Evolutionary conservation across 1,139 yeast genomes (phyloP), one percentile per base, ranked within the genome.

Genomic region (Yamadazyma trypodendri): DNA sequence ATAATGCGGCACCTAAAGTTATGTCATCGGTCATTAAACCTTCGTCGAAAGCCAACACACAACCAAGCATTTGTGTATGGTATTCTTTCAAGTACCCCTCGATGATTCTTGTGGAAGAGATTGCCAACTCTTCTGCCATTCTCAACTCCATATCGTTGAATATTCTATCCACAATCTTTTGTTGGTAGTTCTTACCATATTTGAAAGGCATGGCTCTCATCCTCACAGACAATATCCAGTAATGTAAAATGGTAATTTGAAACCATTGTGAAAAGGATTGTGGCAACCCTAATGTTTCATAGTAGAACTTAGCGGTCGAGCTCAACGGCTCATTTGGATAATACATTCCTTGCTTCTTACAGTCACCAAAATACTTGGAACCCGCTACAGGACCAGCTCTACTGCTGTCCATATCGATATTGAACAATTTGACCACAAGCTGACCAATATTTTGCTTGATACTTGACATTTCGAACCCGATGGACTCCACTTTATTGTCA

Each of bases 321-420:
- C 82, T 74, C 31, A 83, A 62, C 32, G 79, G 81, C 56, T 83
- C 92, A 46, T 82, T 72, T 13, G 84, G 86, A 46, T 78, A 84
- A 56, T 78, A 84, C 52, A 86, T 65, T 13, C 89, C 95, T 64
- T 86, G 97, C 36, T 72, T 77, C 59, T 88, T 89, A 65, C 97
- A 89, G 61, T 85, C 81, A 35, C 85, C 90, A 55, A 85, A 85
- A 63, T 89, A 92, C 37, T 77, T 72, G 4, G 92, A 84, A 3
- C 97, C 97, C 2, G 96, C 96, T 46, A 92, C 84, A 1, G 97
- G 90, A 14, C 97, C 97, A 1, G 97, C 84, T 58, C 97, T 77
- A 34, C 92, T 77, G 50, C 79, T 79, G 65, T 90, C 97, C 95
- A 90, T 88, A 62, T 92, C 97, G 42, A 92, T 68, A 46, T 77